A percentile compares a stretch with the other conserved stretches of the same genome.
These are phyloP conservation scores for Phlebiopsis gigantea DNA, from an alignment of 768 basidiomycete species.

Conservation along the genomic window DNA sequence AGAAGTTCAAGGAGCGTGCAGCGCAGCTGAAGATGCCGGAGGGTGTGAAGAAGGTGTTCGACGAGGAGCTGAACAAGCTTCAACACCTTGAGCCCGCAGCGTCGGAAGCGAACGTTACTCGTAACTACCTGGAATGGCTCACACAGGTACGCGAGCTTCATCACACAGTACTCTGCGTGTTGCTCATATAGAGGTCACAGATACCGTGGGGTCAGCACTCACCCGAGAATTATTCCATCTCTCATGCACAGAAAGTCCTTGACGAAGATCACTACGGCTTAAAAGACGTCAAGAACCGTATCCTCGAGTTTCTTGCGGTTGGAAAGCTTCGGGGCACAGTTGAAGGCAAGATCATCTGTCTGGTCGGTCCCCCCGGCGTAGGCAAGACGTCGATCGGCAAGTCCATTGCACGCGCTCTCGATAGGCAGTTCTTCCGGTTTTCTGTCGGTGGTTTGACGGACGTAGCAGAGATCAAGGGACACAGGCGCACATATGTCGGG, in stretches of 20 bases:
- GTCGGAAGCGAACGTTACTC: conserved; percentile 88
- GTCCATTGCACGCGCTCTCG: conserved; percentile 86
- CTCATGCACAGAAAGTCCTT: conserved; percentile 76
- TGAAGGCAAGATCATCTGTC: conserved; percentile 95
- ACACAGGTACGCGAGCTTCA: conserved; percentile 50
- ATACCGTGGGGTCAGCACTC: conserved; percentile 98
- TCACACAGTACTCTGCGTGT: neutral
- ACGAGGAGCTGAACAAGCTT: conserved; percentile 91
- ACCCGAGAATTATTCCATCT: conserved; percentile 85
- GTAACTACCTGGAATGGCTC: conserved; percentile 93
- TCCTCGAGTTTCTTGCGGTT: conserved; percentile 93
- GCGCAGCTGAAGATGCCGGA: conserved; percentile 84
- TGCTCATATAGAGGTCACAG: conserved; percentile 28
- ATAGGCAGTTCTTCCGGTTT: conserved; percentile 93
- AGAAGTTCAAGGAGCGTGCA: conserved; percentile 87
- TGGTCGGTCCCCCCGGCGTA: conserved; percentile 95
- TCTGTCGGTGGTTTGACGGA: conserved; percentile 95
- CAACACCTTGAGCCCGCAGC: conserved; percentile 86
- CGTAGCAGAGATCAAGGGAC: conserved; percentile 98
- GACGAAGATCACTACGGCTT: conserved; percentile 95
- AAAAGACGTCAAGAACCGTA: conserved; percentile 87
- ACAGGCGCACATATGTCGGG: conserved; percentile 95
- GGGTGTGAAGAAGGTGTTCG: conserved; percentile 86
- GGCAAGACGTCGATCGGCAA: conserved; percentile 97
- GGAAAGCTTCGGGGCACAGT: conserved; percentile 93